These are phyloP conservation scores for Euphorbia peplus DNA, from an alignment of 345 rosid species.

Conservation along the genomic window DNA sequence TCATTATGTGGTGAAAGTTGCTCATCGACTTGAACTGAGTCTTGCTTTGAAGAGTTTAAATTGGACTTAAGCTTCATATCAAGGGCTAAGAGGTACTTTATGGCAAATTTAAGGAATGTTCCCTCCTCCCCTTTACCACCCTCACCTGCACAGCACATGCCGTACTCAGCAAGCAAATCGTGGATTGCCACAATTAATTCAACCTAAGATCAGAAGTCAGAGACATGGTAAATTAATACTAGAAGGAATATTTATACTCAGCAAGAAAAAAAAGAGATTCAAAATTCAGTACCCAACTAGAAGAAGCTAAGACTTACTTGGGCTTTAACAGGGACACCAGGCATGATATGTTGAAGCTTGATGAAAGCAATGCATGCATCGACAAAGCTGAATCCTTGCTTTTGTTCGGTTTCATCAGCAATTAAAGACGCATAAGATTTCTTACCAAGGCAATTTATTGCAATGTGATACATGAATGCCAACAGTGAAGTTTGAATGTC, in stretches of 20 bases:
- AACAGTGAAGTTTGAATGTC: slow-evolving; percentile 73
- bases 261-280: slow-evolving; percentile 4
- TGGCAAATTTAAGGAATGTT: slow-evolving; percentile 84
- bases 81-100: slow-evolving; percentile 88
- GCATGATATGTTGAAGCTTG: slow-evolving; percentile 85
- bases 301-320: slow-evolving; percentile 50
- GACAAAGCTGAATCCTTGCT: slow-evolving; percentile 62
- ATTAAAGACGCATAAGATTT: slow-evolving; percentile 41
- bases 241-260: not conserved
- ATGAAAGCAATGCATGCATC: slow-evolving; percentile 84
- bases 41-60: slow-evolving; percentile 43
- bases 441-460: slow-evolving; percentile 56
- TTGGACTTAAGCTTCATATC: slow-evolving; percentile 86
- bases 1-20: slow-evolving; percentile 23
- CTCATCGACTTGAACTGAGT: slow-evolving; percentile 35
- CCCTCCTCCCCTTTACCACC: slow-evolving; percentile 83
- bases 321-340: slow-evolving; percentile 54
- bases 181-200: slow-evolving; percentile 82
- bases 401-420: slow-evolving; percentile 58
- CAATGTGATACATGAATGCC: slow-evolving; percentile 72
- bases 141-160: slow-evolving; percentile 85
- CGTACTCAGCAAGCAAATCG: slow-evolving; percentile 89
- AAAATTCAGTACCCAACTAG: not conserved
- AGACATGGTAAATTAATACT: slow-evolving; percentile 7
- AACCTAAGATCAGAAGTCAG: slow-evolving; percentile 44